Base-by-base conservation (phyloP, 2,329 filamentous ascomycete genomes). In the Stagonosporopsis cucurbitacearum region DNA sequence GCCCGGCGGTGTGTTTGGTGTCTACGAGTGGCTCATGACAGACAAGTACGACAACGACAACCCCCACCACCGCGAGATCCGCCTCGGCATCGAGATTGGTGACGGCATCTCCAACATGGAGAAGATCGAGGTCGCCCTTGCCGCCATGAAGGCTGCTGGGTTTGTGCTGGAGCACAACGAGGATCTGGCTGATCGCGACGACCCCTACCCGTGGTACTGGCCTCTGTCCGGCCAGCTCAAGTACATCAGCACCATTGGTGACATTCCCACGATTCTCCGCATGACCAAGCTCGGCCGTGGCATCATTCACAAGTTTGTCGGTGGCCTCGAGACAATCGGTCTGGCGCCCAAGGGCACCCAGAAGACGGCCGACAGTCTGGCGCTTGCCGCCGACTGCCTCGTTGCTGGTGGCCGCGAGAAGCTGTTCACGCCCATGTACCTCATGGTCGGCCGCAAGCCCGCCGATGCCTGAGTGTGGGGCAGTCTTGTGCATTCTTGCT, bases 11-110 rank as follows among this genome's bases (percentile, higher is more conserved):
- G 83, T 92, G 47, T 99, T 98, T 69, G 95, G 94, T 73, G 94
- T 98, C 48, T 99, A 98, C 80, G 95, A 99, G 79, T 98, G 95
- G 95, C 83, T 98, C 72, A 98, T 99, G 95, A 98, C 93, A 6
- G 93, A 97, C 61, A 81, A 88, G 22, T 99, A 97, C 79, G 90
- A 98, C 80, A 94, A 96, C 75, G 83, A 89, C 58, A 92, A 97
- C 82, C 77, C 91, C 1, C 83, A 87, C 70, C 95, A 98, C 81
- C 90, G 92, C 65, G 86, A 91, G 75, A 95, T 98, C 72, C 91
- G 95, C 62, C 87, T 97, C 17, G 93, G 90, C 62, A 99, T 99
- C 64, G 95, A 99, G 82, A 88, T 92, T 74, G 95, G 95, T 70
- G 89, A 98, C 72, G 95, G 95, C 66, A 98, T 99, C 75, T 92